Evolutionary conservation across 768 basidiomycete species (phyloP).

Genomic region (Psilocybe azurescens): DNA sequence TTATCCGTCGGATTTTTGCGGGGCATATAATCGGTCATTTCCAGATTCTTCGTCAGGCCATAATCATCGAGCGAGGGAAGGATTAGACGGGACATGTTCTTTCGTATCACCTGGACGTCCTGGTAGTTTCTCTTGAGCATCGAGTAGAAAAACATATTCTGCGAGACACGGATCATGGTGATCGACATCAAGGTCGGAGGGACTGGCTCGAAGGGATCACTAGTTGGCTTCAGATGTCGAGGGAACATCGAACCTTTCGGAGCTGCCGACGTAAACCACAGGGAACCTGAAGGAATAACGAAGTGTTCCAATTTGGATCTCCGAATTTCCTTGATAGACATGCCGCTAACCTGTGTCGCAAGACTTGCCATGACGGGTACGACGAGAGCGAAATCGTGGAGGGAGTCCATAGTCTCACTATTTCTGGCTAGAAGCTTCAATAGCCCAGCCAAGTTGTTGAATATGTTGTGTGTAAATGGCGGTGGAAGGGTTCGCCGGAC

Average conservation of each 20-base stretch:
- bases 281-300: conserved; percentile 69
- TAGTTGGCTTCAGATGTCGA: conserved; percentile 36
- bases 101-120: conserved; percentile 71
- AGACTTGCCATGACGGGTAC: conserved; percentile 65
- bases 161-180: conserved; percentile 68
- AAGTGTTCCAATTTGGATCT: conserved; percentile 74
- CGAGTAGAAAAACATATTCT: conserved; percentile 69
- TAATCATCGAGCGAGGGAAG: conserved; percentile 51
- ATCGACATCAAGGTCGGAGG: conserved; percentile 54
- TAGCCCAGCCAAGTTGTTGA: conserved; percentile 75
- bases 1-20: conserved; percentile 24
- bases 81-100: conserved; percentile 64
- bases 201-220: conserved; percentile 43
- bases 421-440: conserved; percentile 59
- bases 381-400: conserved; percentile 57
- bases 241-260: conserved; percentile 70
- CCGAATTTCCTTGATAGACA: conserved; percentile 74
- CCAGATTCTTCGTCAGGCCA: conserved; percentile 34
- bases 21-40: conserved; percentile 54
- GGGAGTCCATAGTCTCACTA: conserved; percentile 43
- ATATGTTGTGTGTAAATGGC: conserved; percentile 64
- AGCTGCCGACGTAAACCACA: conserved; percentile 69
- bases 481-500: conserved; percentile 63
- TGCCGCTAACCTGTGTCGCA: conserved; percentile 67
- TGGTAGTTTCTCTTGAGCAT: conserved; percentile 71